A percentile compares a stretch with the other conserved stretches of the same genome.
phyloP scores from a whole-genome alignment of 225 moss, liverwort and hornwort genomes.

The Marchantia polymorpha region DNA sequence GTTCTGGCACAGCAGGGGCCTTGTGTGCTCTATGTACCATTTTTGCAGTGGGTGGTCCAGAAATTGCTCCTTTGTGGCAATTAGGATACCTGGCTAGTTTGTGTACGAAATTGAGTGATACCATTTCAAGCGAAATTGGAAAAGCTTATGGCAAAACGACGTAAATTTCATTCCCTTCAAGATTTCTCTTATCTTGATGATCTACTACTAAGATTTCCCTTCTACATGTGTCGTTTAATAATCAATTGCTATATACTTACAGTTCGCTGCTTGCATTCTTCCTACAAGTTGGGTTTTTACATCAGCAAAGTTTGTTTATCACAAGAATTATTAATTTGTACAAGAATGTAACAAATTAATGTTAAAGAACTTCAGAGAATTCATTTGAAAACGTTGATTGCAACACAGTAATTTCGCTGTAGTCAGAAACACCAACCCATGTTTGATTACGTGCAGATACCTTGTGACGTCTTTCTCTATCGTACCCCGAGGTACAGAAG shows the following conservation, averaged over 20 bases:
- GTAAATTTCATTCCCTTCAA: constrained; percentile 35
- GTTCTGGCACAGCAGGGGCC: constrained; percentile 82
- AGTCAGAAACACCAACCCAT: neutral
- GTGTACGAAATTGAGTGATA: constrained; percentile 95
- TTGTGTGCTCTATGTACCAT: constrained; percentile 64
- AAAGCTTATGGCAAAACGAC: constrained; percentile 93
- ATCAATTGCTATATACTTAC: neutral
- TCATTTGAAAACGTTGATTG: too few species aligned
- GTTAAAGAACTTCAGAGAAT: neutral
- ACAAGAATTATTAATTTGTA: too few species aligned
- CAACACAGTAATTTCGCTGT: too few species aligned
- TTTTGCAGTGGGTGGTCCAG: constrained; percentile 55
- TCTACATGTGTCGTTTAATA: neutral
- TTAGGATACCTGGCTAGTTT: constrained; percentile 89
- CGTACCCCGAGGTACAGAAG: constrained; percentile 56
- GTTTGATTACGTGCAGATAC: constrained; percentile 30
- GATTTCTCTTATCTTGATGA: too few species aligned
- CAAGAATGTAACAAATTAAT: neutral
- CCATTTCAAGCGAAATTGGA: constrained; percentile 94
- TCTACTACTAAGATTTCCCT: too few species aligned
- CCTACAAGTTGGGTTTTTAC: neutral
- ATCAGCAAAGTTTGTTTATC: neutral
- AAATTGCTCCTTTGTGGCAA: constrained; percentile 59
- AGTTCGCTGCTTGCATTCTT: neutral
- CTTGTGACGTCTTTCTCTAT: constrained; percentile 44